Evolutionary conservation across 1,284 basidiomycete genomes (phyloP), one percentile per base, ranked within the genome.

Genomic region (Vanrija humicola): DNA sequence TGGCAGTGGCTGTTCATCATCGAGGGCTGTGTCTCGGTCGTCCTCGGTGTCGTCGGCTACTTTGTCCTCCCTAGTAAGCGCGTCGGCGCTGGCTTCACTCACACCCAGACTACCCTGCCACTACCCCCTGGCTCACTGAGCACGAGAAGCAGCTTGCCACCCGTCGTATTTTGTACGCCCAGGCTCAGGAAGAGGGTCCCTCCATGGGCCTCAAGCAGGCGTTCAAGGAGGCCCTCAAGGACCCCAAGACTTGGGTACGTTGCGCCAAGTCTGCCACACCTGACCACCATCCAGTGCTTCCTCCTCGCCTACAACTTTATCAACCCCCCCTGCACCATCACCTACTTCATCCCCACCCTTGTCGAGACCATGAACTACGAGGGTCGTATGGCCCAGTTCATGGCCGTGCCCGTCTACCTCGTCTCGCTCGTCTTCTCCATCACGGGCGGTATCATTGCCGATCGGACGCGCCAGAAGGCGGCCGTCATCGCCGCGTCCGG

Each of bases 11-110:
- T 71, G 42, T 82, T 82, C 71, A 72, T 82, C 54, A 70, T 82
- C 43, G 81, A 82, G 59, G 81, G 81, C 50, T 70, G 76, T 19
- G 77, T 79, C 0, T 79, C 79, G 1, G 73, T 78, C 52, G 48
- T 76, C 16, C 68, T 73, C 38, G 78, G 79, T 1, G 26, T 80
- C 29, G 43, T 79, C 18, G 67, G 79, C 43, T 76, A 64, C 53
- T 75, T 78, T 52, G 65, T 73, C 63, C 70, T 81, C n/a, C 79
- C 79, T 14, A 52, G 49, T 18, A 16, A 9, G 8, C 12, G 14
- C 5, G 1, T 9, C 9, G 16, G 1, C 10, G 4, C 6, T 1
- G n/a, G 10, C 9, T 3, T 4, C 19, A 15, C 53, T 54, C 6
- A 54, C 43, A 29, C 28, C 28, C 25, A 52, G 55, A 34, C 34